Evolutionary conservation across 805 yeast genomes (phyloP).

Genomic region (Cyberlindnera saturnus): DNA sequence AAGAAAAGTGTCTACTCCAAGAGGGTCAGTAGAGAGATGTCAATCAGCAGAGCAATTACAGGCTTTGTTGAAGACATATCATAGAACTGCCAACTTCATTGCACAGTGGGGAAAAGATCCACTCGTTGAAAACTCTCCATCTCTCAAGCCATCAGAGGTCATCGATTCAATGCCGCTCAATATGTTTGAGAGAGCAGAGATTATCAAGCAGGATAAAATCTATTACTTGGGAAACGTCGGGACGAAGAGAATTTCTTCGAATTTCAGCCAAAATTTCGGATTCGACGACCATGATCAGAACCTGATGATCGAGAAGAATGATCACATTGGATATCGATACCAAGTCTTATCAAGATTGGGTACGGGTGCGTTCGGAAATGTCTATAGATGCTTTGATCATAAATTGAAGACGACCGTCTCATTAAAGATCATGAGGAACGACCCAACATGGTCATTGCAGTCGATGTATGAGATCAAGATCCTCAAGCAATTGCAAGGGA

Average conservation of each 20-base stretch:
- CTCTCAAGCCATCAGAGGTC: constrained; percentile 3
- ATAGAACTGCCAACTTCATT: constrained; percentile 11
- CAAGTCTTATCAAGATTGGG: constrained; percentile 58
- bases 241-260: constrained; percentile 1
- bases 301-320: constrained; percentile 48
- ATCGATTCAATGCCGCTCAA: constrained; percentile 26
- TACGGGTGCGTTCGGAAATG: constrained; percentile 80
- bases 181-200: constrained; percentile 56
- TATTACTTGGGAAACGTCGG: constrained; percentile 41
- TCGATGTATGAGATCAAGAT: constrained; percentile 72
- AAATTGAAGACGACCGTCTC: constrained; percentile 56
- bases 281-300: constrained; percentile 69
- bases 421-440: constrained; percentile 69
- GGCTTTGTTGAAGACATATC: constrained; percentile 5
- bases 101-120: constrained; percentile 3
- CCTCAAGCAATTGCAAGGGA: constrained; percentile 38
- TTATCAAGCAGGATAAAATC: constrained; percentile 40
- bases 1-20: too few relatives aligned
- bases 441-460: constrained; percentile 68
- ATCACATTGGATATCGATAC: constrained; percentile 73
- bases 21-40: constrained; percentile 1
- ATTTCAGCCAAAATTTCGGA: constrained; percentile 34
- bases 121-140: not conserved
- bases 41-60: constrained; percentile 6
- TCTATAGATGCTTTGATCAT: constrained; percentile 63